Conservation (phyloP, 768 basidiomycete species). For the Pleurotus citrinopileatus region DNA sequence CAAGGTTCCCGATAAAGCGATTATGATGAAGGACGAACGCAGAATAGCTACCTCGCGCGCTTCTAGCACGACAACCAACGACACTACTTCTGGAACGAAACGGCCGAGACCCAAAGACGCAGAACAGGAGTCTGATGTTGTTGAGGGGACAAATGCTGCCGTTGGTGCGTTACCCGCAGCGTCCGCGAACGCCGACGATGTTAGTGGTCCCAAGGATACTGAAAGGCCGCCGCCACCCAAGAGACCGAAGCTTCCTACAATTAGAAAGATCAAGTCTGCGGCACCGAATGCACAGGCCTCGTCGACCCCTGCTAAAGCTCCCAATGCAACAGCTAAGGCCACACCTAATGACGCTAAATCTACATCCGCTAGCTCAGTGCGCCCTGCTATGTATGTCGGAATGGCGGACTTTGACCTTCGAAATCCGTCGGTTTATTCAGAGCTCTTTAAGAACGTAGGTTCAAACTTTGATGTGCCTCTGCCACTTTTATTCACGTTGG, state of each 20-base stretch:
- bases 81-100: conserved; percentile 24
- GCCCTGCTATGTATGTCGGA: conserved; percentile 38
- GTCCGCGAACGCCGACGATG: conserved; percentile 19
- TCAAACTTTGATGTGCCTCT: conserved; percentile 1
- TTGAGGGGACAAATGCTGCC: conserved; percentile 26
- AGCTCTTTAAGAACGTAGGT: conserved; percentile 58
- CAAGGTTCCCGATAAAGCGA: conserved; percentile 24
- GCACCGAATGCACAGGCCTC: conserved; percentile 18
- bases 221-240: conserved; percentile 40
- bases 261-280: conserved; percentile 59
- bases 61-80: conserved; percentile 12
- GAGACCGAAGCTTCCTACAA: conserved; percentile 66
- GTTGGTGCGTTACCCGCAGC: conserved; percentile 27
- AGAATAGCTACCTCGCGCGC: conserved; percentile 17
- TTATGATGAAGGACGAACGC: conserved; percentile 41
- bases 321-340: conserved; percentile 16
- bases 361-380: conserved; percentile 22
- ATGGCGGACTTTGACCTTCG: conserved; percentile 61
- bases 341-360: conserved; percentile 24
- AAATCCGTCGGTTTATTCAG: conserved; percentile 60
- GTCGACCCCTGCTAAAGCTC: conserved; percentile 19
- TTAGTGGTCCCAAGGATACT: conserved; percentile 22
- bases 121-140: conserved; percentile 24
- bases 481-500: not conserved
- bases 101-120: conserved; percentile 28